A percentile compares a stretch with the other conserved stretches of the same genome.
Evolutionary conservation across 345 rosid species (phyloP).

Genomic region (Populus ilicifolia): DNA sequence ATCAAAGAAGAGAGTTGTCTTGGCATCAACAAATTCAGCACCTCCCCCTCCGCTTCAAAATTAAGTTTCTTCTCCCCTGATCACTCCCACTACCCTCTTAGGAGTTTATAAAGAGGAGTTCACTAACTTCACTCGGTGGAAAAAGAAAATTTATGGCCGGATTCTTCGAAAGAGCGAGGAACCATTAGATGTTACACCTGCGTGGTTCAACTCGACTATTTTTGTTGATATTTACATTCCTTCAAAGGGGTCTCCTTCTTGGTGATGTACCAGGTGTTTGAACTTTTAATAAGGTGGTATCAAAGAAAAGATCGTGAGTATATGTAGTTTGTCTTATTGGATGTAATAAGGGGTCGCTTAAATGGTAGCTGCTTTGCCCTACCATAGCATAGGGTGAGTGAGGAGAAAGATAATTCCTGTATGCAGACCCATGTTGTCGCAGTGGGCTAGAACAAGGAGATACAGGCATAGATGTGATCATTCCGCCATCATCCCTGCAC

Average conservation of each 20-base stretch:
- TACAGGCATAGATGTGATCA: conserved; percentile 74
- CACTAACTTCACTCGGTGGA: conserved; percentile 1
- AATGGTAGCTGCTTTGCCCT: conserved; percentile 51
- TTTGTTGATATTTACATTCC: conserved; percentile 28
- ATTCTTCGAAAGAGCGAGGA: neutral
- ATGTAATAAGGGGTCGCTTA: conserved; percentile 47
- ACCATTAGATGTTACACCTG: neutral
- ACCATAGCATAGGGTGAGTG: conserved; percentile 50
- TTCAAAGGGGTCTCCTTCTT: conserved; percentile 52
- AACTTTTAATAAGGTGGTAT: conserved; percentile 36
- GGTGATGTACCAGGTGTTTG: conserved; percentile 51
- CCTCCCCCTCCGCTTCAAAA: neutral
- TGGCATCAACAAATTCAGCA: conserved; percentile 6
- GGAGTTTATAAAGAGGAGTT: neutral
- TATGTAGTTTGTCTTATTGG: conserved; percentile 41
- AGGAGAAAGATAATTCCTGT: conserved; percentile 69
- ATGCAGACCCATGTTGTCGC: conserved; percentile 55
- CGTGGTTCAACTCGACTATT: neutral
- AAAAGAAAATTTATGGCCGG: neutral
- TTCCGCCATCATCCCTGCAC: conserved; percentile 66
- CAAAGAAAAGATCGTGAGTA: conserved; percentile 39
- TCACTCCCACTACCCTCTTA: neutral
- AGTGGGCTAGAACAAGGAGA: conserved; percentile 93
- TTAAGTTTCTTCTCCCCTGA: neutral
- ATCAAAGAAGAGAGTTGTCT: conserved; percentile 9